phyloP scores from a whole-genome alignment of 371 early-diverging fungal species.

The Mucor sp. region DNA sequence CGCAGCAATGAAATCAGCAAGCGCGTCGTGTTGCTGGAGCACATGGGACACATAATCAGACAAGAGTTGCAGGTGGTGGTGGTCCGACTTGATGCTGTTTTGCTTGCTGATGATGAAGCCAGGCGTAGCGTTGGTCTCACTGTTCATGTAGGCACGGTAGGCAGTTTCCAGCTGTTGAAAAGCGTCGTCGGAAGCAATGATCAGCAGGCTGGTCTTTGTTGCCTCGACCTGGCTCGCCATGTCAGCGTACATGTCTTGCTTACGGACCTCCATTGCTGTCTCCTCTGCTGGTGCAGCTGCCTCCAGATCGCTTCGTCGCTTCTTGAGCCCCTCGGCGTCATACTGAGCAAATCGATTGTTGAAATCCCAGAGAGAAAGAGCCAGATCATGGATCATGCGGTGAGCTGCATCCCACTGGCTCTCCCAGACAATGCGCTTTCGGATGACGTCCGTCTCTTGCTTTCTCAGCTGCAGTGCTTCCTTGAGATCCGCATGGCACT shows the following conservation, averaged over 20 bases:
- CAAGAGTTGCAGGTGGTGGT: slow-evolving; percentile 20
- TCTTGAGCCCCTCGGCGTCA: slow-evolving; percentile 23
- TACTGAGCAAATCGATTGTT: slow-evolving; percentile 36
- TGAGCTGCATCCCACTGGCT: slow-evolving; percentile 18
- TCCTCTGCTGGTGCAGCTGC: neutral
- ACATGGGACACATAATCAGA: slow-evolving; percentile 24
- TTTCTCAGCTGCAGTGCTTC: slow-evolving; percentile 19
- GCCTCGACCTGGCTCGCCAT: neutral
- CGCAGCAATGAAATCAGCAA: slow-evolving; percentile 10
- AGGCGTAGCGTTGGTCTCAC: neutral
- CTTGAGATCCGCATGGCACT: slow-evolving; percentile 20
- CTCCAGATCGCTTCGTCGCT: slow-evolving; percentile 5
- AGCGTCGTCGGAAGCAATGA: slow-evolving; percentile 13
- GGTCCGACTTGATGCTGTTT: slow-evolving; percentile 3
- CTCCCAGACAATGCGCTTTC: slow-evolving; percentile 28
- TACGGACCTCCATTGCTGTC: neutral
- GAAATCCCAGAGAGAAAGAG: slow-evolving; percentile 43
- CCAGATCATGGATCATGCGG: slow-evolving; percentile 12
- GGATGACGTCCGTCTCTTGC: slow-evolving; percentile 20
- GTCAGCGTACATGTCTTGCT: neutral
- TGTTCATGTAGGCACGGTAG: slow-evolving; percentile 5
- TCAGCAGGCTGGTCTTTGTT: neutral
- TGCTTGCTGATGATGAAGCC: slow-evolving; percentile 13
- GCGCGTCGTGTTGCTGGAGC: slow-evolving; percentile 23
- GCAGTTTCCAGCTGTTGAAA: slow-evolving; percentile 16